A percentile compares a stretch with the other conserved stretches of the same genome.
Evolutionary conservation across 257 asterid species (phyloP).

Genomic region (Fraxinus americana): DNA sequence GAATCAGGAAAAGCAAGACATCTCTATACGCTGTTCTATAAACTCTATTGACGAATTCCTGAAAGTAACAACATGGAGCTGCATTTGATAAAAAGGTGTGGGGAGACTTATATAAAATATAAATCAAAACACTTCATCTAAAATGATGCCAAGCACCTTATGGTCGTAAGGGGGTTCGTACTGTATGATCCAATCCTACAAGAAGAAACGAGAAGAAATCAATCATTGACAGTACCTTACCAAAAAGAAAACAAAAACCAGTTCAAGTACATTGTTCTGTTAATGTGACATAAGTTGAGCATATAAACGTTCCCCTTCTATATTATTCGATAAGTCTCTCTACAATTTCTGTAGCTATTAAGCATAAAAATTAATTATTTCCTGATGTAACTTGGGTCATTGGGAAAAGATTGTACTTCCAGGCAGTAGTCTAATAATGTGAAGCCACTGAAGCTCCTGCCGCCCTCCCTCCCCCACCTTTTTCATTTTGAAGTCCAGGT

Average conservation of each 20-base stretch:
- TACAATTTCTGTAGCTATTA: neutral
- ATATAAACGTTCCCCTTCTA: neutral
- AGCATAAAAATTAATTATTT: too few relatives aligned
- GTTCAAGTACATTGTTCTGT: neutral
- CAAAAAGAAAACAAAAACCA: neutral
- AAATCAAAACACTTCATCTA: neutral
- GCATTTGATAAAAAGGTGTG: too few relatives aligned
- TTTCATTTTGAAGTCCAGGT: too few relatives aligned
- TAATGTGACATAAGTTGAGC: neutral
- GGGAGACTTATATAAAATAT: conserved; percentile 14
- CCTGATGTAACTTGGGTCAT: too few relatives aligned
- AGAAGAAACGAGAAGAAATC: conserved; percentile 23
- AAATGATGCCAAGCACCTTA: conserved; percentile 50
- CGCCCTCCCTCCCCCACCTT: too few relatives aligned
- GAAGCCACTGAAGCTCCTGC: too few relatives aligned
- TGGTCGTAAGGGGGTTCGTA: conserved; percentile 95
- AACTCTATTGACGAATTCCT: conserved; percentile 92
- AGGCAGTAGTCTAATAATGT: too few relatives aligned
- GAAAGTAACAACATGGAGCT: conserved; percentile 18
- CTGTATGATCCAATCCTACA: conserved; percentile 97
- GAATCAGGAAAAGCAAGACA: conserved; percentile 87
- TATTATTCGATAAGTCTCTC: neutral
- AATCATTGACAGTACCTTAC: neutral
- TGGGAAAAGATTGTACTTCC: neutral
- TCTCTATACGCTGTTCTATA: conserved; percentile 97